A percentile compares a stretch with the other conserved stretches of the same genome.
phyloP scores from a whole-genome alignment of 2,329 filamentous ascomycete species.

The Claviceps pusilla region DNA sequence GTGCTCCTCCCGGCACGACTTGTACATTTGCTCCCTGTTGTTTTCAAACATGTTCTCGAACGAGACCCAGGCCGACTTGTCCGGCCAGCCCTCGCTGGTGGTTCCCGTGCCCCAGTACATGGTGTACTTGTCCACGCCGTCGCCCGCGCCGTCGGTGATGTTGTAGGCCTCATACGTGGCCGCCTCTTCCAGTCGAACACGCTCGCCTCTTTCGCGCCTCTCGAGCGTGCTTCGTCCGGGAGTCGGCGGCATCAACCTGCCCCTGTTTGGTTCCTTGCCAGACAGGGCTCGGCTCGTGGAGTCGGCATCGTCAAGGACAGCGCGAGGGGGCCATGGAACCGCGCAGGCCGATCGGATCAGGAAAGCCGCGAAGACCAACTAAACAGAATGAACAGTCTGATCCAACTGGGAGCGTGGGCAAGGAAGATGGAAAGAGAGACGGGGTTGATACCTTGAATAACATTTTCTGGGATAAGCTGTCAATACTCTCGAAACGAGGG shows the following conservation, averaged over 20 bases:
- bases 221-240: too few species aligned
- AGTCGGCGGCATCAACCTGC: too few species aligned
- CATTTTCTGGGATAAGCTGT: background rate
- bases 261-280: too few species aligned
- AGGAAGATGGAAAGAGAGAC: background rate
- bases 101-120: constrained; percentile 17
- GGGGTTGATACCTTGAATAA: background rate
- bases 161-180: constrained; percentile 4
- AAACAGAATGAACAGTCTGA: background rate
- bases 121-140: constrained; percentile 15
- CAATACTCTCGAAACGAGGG: too few species aligned
- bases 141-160: constrained; percentile 5
- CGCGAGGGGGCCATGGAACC: background rate
- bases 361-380: background rate
- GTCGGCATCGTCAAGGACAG: background rate
- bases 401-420: background rate
- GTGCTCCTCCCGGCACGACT: background rate
- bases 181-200: background rate
- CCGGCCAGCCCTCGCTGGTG: constrained; percentile 16
- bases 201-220: background rate
- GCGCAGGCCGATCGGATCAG: background rate
- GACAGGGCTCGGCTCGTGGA: background rate
- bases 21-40: background rate
- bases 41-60: constrained; percentile 5
- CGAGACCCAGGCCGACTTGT: constrained; percentile 14